Evolutionary conservation across 177 flowering plant species (phyloP).

Genomic region (Tripterygium wilfordii): DNA sequence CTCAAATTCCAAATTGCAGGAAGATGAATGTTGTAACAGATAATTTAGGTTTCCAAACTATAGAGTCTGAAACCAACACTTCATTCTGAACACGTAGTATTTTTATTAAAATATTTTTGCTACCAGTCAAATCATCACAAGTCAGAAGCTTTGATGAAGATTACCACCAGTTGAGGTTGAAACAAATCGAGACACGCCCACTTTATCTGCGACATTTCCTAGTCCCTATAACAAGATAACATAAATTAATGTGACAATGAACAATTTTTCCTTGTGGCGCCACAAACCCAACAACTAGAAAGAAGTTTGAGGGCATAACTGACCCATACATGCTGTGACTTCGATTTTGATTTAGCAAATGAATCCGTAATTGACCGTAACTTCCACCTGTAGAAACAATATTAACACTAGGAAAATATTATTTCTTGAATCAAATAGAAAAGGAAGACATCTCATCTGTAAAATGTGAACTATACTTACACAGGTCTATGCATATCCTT

Average conservation of each 20-base stretch:
- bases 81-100: too few species aligned
- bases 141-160: not conserved
- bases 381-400: constrained; percentile 19
- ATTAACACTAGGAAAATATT: too few species aligned
- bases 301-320: not conserved
- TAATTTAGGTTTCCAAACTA: too few species aligned
- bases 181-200: constrained; percentile 4
- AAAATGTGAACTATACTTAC: constrained; percentile 16
- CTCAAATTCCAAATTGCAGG: not conserved
- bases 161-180: constrained; percentile 7
- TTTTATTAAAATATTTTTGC: not conserved
- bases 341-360: constrained; percentile 5
- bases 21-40: not conserved
- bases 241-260: not conserved
- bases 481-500: constrained; percentile 22
- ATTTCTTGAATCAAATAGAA: too few species aligned
- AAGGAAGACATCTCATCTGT: too few species aligned
- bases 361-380: constrained; percentile 22
- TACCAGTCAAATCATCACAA: not conserved
- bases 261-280: not conserved
- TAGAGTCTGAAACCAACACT: too few species aligned
- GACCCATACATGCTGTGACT: constrained; percentile 13
- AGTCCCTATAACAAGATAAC: constrained; percentile 8
- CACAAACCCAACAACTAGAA: not conserved
- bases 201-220: constrained; percentile 1